These are phyloP conservation scores for Exophiala oligosperma DNA, from an alignment of 2,329 filamentous ascomycete species.

Conservation along the genomic window DNA sequence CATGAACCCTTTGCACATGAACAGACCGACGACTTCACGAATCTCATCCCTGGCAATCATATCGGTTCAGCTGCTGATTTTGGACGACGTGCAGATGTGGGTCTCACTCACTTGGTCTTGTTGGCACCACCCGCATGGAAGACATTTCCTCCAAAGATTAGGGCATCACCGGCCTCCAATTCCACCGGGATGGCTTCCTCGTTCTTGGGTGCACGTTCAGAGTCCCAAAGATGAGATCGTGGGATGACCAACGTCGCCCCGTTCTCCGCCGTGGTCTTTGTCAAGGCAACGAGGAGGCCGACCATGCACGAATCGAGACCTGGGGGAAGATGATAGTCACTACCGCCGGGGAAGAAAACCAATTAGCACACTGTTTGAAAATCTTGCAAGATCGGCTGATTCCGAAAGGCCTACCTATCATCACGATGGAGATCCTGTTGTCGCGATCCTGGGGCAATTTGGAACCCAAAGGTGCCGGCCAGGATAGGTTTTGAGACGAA, in stretches of 20 bases:
- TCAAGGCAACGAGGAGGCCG: conserved; percentile 36
- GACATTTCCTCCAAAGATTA: conserved; percentile 36
- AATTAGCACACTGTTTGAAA: too few relatives aligned
- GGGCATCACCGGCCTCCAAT: conserved; percentile 37
- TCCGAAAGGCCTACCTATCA: conserved; percentile 14
- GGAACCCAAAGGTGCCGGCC: conserved; percentile 33
- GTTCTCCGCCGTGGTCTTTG: conserved; percentile 29
- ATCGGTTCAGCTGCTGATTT: neutral
- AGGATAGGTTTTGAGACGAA: conserved; percentile 26
- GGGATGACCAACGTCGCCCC: conserved; percentile 34
- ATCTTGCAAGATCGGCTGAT: too few relatives aligned
- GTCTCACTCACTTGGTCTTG: conserved; percentile 21
- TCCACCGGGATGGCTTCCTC: conserved; percentile 30
- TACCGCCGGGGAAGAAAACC: too few relatives aligned
- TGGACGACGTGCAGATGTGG: neutral
- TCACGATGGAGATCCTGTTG: conserved; percentile 30
- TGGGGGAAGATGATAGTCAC: too few relatives aligned
- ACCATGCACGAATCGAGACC: conserved; percentile 31
- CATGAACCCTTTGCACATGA: conserved; percentile 4
- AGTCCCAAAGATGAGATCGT: conserved; percentile 30
- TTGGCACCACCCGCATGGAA: conserved; percentile 37
- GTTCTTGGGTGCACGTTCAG: conserved; percentile 15
- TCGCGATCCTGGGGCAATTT: conserved; percentile 25
- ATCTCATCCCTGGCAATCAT: neutral
- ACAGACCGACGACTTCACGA: conserved; percentile 8